Base-by-base conservation (phyloP, 345 rosid genomes). In the Populus deltoides region DNA sequence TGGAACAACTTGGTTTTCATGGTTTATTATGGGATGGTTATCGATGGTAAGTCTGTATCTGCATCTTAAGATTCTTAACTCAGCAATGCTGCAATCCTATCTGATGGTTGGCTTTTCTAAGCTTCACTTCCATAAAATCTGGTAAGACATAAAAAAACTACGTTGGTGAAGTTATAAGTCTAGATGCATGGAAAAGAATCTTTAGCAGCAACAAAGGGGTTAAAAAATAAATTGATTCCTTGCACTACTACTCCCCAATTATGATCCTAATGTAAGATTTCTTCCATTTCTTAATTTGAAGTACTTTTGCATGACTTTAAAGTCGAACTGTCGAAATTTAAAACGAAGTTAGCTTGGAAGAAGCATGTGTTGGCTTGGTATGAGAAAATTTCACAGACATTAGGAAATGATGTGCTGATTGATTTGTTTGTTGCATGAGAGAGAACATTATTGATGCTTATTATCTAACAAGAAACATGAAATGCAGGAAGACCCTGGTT, bases 1-100 rank as follows among this genome's bases (percentile, higher is more conserved):
- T 86, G 91, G 90, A 95, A 92, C 90, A 94, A 91, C 86, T 78
- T 95, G 83, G 72, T 93, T 67, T 93, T 92, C 89, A 89, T 91
- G 98, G 71, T 93, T 80, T 93, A 90, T 81, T 95, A 88, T 80
- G 98, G 93, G 68, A 71, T 88, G 49, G 84, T 92, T 53, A 75
- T 93, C 7, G 98, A 95, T 72, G 86, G 98, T 91, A 83, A 86
- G 94, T 80, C 31, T 18, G 13, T 62, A 35, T 24, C 17, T 1
- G 39, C 29, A n/a, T 12, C 71, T 24, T 36, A 38, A 22, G 29
- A 51, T 13, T 5, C 22, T 35, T 11, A 27, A n/a, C 55, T 72
- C 25, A 0, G 1, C 41, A 11, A 53, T 18, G 75, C 39, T 3
- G n/a, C 15, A 74, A n/a, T 61, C 36, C 41, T 71, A 49, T 71